These are phyloP conservation scores for Diaporthe ilicicola DNA, from an alignment of 2,329 filamentous ascomycete genomes.

Conservation along the genomic window DNA sequence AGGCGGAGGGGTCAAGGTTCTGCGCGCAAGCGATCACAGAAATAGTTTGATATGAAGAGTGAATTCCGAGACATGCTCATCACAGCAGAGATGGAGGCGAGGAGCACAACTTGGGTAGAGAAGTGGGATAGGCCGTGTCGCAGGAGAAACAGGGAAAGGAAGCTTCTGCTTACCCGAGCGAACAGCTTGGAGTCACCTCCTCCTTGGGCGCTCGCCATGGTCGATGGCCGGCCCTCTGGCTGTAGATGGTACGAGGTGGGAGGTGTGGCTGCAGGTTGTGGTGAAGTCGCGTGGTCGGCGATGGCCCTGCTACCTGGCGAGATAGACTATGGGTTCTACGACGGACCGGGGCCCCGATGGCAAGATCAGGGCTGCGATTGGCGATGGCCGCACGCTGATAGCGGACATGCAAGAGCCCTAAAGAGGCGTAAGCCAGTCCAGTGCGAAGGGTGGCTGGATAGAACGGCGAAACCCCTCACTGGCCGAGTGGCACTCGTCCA, in stretches of 20 bases:
- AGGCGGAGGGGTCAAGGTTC: conserved; percentile 11
- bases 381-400: conserved; percentile 22
- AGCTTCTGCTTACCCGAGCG: conserved; percentile 77
- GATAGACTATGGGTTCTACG: conserved; percentile 18
- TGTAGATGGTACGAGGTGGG: conserved; percentile 22
- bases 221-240: conserved; percentile 37
- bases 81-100: conserved; percentile 25
- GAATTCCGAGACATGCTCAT: conserved; percentile 33
- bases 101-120: background rate
- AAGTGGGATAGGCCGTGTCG: conserved; percentile 7
- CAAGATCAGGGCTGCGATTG: conserved; percentile 27
- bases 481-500: conserved; percentile 7
- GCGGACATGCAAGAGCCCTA: conserved; percentile 15
- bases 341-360: conserved; percentile 23
- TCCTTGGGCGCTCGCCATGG: conserved; percentile 65
- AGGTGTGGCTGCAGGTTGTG: conserved; percentile 29
- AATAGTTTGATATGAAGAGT: conserved; percentile 16
- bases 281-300: conserved; percentile 29
- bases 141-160: conserved; percentile 16
- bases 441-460: conserved; percentile 20
- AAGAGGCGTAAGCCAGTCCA: conserved; percentile 17
- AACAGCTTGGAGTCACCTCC: conserved; percentile 99
- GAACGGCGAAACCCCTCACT: conserved; percentile 23
- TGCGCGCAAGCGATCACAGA: background rate
- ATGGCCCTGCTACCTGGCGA: conserved; percentile 12